Evolutionary conservation across 805 yeast species (phyloP).

Genomic region (Dipodascus geniculatus): DNA sequence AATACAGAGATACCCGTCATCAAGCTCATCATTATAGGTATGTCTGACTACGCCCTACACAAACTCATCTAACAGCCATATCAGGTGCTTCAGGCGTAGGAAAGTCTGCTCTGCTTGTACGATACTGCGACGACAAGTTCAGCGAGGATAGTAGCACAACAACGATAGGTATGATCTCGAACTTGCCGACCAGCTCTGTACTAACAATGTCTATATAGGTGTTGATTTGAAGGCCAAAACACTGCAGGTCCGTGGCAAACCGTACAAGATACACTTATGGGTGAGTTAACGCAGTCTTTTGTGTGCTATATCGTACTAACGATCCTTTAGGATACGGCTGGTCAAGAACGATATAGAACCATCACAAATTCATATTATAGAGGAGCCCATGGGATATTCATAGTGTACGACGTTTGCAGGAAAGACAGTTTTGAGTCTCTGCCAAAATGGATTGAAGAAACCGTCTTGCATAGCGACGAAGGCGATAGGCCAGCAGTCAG

Average conservation of each 20-base stretch:
- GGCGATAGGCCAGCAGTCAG: slow-evolving; percentile 23
- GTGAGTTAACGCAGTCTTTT: slow-evolving; percentile 1
- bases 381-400: slow-evolving; percentile 35
- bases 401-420: slow-evolving; percentile 35
- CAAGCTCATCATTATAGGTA: background rate
- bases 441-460: slow-evolving; percentile 33
- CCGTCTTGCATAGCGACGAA: slow-evolving; percentile 16
- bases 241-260: slow-evolving; percentile 33
- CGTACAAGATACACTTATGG: slow-evolving; percentile 36
- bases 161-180: background rate
- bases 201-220: slow-evolving; percentile 36
- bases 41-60: background rate
- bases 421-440: slow-evolving; percentile 28
- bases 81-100: slow-evolving; percentile 38
- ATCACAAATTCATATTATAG: slow-evolving; percentile 35
- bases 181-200: no score
- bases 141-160: background rate
- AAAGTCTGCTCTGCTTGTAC: slow-evolving; percentile 34
- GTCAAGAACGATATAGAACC: slow-evolving; percentile 38
- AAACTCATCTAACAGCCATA: background rate
- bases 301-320: background rate
- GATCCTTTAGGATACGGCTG: slow-evolving; percentile 32
- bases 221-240: slow-evolving; percentile 35
- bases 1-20: background rate
- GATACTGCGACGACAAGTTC: slow-evolving; percentile 26